Conservation (phyloP, 805 yeast genomes). For the Myxozyma vanderwaltii region DNA sequence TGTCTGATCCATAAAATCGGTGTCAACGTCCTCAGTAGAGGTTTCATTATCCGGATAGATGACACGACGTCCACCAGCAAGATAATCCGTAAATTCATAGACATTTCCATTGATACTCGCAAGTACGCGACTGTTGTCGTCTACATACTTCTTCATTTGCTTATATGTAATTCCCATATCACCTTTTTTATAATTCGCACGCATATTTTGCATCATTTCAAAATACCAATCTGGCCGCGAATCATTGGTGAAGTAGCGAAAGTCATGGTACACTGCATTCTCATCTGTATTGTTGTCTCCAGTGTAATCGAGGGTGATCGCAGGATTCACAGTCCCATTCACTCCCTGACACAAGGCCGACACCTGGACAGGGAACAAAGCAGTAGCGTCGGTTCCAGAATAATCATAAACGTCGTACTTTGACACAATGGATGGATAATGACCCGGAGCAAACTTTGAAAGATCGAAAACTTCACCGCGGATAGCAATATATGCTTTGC, state of each 20-base stretch:
- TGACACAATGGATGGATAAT: constrained; percentile 46
- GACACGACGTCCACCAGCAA: constrained; percentile 43
- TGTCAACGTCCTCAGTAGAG: constrained; percentile 36
- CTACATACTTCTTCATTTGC: constrained; percentile 40
- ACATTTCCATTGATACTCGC: constrained; percentile 45
- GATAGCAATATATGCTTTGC: constrained; percentile 43
- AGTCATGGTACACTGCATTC: constrained; percentile 48
- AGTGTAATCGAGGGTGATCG: constrained; percentile 38
- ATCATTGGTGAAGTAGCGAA: constrained; percentile 45
- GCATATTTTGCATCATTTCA: constrained; percentile 44
- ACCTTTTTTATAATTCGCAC: constrained; percentile 43
- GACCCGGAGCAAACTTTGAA: constrained; percentile 44
- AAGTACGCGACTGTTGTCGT: constrained; percentile 40
- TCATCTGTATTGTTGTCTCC: constrained; percentile 43
- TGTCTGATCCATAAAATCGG: constrained; percentile 41
- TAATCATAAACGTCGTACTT: constrained; percentile 41
- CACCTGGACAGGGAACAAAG: constrained; percentile 46
- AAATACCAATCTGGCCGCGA: constrained; percentile 49
- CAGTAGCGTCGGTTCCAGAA: constrained; percentile 45
- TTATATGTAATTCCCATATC: constrained; percentile 45
- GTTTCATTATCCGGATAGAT: constrained; percentile 39
- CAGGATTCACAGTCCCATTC: constrained; percentile 42
- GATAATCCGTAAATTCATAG: constrained; percentile 45
- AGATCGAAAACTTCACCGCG: constrained; percentile 48
- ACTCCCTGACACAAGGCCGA: constrained; percentile 46